Evolutionary conservation across 1,284 basidiomycete species (phyloP).

Genomic region (Vanrija sp.): DNA sequence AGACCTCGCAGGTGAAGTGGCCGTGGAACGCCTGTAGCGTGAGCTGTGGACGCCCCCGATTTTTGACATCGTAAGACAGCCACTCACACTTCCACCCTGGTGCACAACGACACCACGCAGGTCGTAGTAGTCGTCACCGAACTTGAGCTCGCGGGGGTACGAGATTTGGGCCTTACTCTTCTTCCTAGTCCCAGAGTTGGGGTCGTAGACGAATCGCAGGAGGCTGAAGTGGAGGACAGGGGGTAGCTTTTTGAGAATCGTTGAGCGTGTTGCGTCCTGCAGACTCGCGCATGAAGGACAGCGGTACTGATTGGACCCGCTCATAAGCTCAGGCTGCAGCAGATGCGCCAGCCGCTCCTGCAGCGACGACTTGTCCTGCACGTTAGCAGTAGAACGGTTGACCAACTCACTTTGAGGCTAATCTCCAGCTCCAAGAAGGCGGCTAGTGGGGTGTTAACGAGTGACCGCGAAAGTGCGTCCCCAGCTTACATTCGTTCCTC

Average conservation of each 20-base stretch:
- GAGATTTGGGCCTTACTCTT: constrained; percentile 73
- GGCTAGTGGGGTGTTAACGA: constrained; percentile 8
- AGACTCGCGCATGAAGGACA: constrained; percentile 68
- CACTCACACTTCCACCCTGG: constrained; percentile 58
- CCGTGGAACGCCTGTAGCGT: constrained; percentile 74
- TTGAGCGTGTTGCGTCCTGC: constrained; percentile 71
- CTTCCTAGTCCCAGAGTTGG: constrained; percentile 68
- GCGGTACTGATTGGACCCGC: constrained; percentile 79
- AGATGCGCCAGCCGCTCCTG: constrained; percentile 64
- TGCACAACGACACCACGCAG: constrained; percentile 77
- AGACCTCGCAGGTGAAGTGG: constrained; percentile 86
- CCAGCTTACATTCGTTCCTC: constrained; percentile 4
- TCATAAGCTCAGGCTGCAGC: constrained; percentile 64
- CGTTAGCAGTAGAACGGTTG: constrained; percentile 32
- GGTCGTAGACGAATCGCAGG: constrained; percentile 80
- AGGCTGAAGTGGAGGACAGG: constrained; percentile 81
- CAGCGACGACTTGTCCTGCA: constrained; percentile 61
- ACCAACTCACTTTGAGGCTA: constrained; percentile 55
- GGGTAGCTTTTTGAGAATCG: constrained; percentile 64
- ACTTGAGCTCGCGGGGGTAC: constrained; percentile 70
- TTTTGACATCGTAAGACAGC: background rate
- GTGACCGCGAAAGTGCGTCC: background rate
- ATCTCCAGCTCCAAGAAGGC: constrained; percentile 79
- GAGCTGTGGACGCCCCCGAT: background rate
- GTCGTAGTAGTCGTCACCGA: constrained; percentile 56